A percentile compares a stretch with the other conserved stretches of the same genome.
Conservation (phyloP, 805 yeast species). For the Saccharomycopsis guyanensis region DNA sequence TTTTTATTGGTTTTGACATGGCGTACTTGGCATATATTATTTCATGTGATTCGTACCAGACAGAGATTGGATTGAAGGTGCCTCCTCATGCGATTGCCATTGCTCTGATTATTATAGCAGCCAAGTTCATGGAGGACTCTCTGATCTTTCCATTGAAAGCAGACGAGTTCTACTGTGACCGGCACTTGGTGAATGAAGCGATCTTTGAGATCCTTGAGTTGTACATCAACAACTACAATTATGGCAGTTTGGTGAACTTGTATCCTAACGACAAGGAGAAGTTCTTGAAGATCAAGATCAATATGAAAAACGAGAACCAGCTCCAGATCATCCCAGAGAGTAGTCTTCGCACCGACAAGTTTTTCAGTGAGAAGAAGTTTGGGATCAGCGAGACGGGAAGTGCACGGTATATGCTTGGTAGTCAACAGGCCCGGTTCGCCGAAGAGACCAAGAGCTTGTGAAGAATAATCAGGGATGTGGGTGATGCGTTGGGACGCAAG, state of each 20-base stretch:
- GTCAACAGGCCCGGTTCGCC: slow-evolving; percentile 38
- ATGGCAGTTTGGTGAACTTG: slow-evolving; percentile 38
- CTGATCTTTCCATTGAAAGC: slow-evolving; percentile 27
- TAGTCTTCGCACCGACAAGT: slow-evolving; percentile 37
- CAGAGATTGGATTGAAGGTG: slow-evolving; percentile 58
- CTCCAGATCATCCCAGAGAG: slow-evolving; percentile 24
- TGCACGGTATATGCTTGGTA: slow-evolving; percentile 45
- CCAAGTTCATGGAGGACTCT: slow-evolving; percentile 33
- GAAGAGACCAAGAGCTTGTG: slow-evolving; percentile 25
- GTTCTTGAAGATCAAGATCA: slow-evolving; percentile 38
- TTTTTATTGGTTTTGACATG: slow-evolving; percentile 37
- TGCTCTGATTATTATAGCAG: slow-evolving; percentile 55
- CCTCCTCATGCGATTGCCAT: slow-evolving; percentile 75
- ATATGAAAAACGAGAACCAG: slow-evolving; percentile 32
- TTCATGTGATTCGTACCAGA: slow-evolving; percentile 61
- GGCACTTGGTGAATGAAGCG: slow-evolving; percentile 36
- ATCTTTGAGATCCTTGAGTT: slow-evolving; percentile 51
- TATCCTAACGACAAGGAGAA: slow-evolving; percentile 30
- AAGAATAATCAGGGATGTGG: slow-evolving; percentile 8
- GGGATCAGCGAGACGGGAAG: slow-evolving; percentile 33
- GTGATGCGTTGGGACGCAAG: background rate
- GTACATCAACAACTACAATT: slow-evolving; percentile 49
- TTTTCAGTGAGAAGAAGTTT: slow-evolving; percentile 34
- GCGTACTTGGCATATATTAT: slow-evolving; percentile 66
- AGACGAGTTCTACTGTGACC: slow-evolving; percentile 28